These are phyloP conservation scores for Botrytis squamosa DNA, from an alignment of 2,329 filamentous ascomycete genomes.

Conservation along the genomic window DNA sequence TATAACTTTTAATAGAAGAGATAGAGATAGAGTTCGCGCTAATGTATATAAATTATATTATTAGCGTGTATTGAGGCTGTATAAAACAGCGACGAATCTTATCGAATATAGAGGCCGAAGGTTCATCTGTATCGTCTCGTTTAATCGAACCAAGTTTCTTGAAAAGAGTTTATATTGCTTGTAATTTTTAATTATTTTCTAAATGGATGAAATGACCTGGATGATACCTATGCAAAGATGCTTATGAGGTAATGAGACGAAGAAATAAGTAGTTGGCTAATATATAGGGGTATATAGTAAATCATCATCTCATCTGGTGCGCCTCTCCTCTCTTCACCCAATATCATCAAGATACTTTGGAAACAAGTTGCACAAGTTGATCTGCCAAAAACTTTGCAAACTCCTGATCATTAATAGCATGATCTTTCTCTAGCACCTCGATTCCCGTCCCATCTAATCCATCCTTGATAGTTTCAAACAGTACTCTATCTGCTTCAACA, in stretches of 20 bases:
- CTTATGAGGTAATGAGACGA: not conserved
- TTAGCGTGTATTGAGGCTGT: too few species aligned
- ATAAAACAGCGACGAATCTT: too few species aligned
- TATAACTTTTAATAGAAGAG: too few species aligned
- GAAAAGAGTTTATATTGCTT: not conserved
- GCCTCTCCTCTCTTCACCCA: not conserved
- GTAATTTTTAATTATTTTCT: not conserved
- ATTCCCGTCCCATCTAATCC: conserved; percentile 52
- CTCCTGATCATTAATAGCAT: conserved; percentile 53
- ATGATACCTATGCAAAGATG: not conserved
- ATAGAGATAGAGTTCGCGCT: too few species aligned
- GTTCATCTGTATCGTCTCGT: too few species aligned
- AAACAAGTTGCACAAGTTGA: conserved; percentile 10
- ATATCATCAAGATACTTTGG: not conserved
- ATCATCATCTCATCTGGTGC: not conserved
- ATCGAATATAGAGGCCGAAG: too few species aligned
- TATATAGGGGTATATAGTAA: not conserved
- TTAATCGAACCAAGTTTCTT: not conserved
- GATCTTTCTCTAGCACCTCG: conserved; percentile 48
- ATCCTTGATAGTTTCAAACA: conserved; percentile 53
- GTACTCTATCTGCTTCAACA: conserved; percentile 44
- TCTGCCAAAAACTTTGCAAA: conserved; percentile 52
- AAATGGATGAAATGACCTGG: too few species aligned
- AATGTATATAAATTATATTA: too few species aligned
- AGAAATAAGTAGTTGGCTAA: not conserved